Evolutionary conservation across 2,329 filamentous ascomycete species (phyloP).

Genomic region (Aureobasidium sp.): DNA sequence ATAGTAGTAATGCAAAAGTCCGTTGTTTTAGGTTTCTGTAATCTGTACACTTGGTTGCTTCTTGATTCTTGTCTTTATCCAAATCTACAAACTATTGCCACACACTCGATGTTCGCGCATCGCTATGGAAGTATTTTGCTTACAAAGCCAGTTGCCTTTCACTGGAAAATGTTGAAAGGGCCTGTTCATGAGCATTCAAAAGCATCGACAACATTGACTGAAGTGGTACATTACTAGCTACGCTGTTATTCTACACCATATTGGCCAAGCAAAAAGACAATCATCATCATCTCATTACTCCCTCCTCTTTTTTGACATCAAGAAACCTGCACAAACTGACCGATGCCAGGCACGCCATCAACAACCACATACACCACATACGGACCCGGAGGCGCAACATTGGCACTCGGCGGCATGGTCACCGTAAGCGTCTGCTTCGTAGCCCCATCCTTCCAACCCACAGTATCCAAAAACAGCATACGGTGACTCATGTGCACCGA

Average conservation of each 20-base stretch:
- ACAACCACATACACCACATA: conserved; percentile 54
- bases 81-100: no score
- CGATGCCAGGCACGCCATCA: conserved; percentile 43
- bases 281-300: neutral
- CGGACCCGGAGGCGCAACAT: conserved; percentile 52
- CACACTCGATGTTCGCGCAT: no score
- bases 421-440: conserved; percentile 46
- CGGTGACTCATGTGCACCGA: conserved; percentile 55
- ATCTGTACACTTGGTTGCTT: neutral
- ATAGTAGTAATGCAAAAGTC: neutral
- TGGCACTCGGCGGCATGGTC: conserved; percentile 49
- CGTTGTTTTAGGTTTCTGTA: neutral
- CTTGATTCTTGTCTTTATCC: neutral
- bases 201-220: neutral
- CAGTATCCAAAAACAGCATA: conserved; percentile 47
- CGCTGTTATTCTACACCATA: neutral
- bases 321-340: conserved; percentile 16
- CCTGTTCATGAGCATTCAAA: no score
- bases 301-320: neutral
- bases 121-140: no score
- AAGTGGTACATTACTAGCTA: neutral
- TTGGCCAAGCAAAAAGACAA: neutral
- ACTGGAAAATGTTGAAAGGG: no score
- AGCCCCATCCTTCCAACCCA: conserved; percentile 25
- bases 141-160: no score